These are phyloP conservation scores for Lecanoromycetidae sp. DNA, from an alignment of 2,329 filamentous ascomycete species.

Conservation along the genomic window DNA sequence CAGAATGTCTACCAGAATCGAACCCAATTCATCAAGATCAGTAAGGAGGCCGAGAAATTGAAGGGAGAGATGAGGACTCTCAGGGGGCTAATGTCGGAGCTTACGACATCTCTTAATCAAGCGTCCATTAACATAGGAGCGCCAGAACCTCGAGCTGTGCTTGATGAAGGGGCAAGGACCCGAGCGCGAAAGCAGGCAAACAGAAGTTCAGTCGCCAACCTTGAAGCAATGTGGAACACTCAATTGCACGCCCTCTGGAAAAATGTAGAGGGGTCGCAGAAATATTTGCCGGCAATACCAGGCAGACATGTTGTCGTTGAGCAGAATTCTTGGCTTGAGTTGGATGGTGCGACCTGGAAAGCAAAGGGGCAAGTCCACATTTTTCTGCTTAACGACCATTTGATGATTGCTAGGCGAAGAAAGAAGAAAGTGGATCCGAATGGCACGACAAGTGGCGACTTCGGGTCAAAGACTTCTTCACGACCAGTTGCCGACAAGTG, in stretches of 20 bases:
- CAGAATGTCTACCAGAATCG: constrained; percentile 95
- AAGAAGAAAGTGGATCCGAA: constrained; percentile 71
- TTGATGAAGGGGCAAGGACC: constrained; percentile 15
- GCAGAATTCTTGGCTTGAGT: constrained; percentile 84
- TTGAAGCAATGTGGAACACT: constrained; percentile 56
- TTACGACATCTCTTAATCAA: constrained; percentile 57
- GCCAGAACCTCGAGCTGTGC: constrained; percentile 12
- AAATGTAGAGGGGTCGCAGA: constrained; percentile 93
- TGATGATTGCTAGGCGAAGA: constrained; percentile 82
- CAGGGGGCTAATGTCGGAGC: constrained; percentile 79
- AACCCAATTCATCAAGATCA: constrained; percentile 98
- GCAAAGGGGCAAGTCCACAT: constrained; percentile 79
- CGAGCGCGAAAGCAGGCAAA: constrained; percentile 47
- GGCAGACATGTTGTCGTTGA: constrained; percentile 93
- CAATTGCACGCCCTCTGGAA: constrained; percentile 79
- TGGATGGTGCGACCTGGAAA: constrained; percentile 97
- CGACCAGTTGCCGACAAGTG: constrained; percentile 90
- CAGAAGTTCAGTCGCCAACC: constrained; percentile 72
- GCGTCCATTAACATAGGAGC: constrained; percentile 34
- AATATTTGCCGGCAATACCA: constrained; percentile 79
- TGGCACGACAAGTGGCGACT: constrained; percentile 20
- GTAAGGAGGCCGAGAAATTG: constrained; percentile 95
- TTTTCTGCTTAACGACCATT: constrained; percentile 85
- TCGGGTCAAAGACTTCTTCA: constrained; percentile 38
- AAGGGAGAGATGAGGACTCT: constrained; percentile 92